phyloP scores from a whole-genome alignment of 345 rosid genomes.

The Capsella bursapastoris region DNA sequence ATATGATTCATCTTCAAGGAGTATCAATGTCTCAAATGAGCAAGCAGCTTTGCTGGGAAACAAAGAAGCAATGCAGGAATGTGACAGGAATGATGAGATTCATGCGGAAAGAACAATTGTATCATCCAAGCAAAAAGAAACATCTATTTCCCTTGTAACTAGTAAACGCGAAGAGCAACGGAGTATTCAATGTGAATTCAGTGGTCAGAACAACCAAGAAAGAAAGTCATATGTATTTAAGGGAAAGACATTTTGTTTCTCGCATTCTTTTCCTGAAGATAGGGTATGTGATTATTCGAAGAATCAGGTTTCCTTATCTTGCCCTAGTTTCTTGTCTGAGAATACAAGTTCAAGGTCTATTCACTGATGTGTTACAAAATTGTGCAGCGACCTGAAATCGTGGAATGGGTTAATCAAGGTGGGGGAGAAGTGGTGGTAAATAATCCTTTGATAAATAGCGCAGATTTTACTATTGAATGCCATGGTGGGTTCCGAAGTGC shows the following conservation, averaged over 20 bases:
- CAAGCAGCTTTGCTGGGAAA: constrained; percentile 46
- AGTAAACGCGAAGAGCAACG: constrained; percentile 45
- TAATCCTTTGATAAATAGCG: constrained; percentile 47
- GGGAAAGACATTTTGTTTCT: constrained; percentile 80
- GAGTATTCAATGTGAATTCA: constrained; percentile 47
- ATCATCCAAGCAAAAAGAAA: constrained; percentile 49
- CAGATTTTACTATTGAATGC: constrained; percentile 70
- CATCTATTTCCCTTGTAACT: constrained; percentile 38
- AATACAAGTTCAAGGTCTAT: constrained; percentile 26
- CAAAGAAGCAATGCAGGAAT: constrained; percentile 42
- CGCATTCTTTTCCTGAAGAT: constrained; percentile 76
- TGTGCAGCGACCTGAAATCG: constrained; percentile 75
- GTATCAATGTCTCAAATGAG: constrained; percentile 45
- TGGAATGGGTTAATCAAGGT: constrained; percentile 89
- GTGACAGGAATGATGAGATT: constrained; percentile 41
- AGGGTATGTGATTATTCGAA: constrained; percentile 59
- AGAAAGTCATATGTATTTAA: constrained; percentile 59
- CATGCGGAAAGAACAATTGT: constrained; percentile 42
- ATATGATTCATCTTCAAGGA: constrained; percentile 42
- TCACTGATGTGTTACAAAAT: constrained; percentile 30
- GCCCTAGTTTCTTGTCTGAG: constrained; percentile 32
- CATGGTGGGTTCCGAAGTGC: constrained; percentile 61
- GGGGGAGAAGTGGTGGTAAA: constrained; percentile 75
- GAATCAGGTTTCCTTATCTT: constrained; percentile 34
- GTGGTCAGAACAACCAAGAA: constrained; percentile 43